A percentile compares a stretch with the other conserved stretches of the same genome.
phyloP scores from a whole-genome alignment of 1,284 basidiomycete species.

The Trametes sp. region DNA sequence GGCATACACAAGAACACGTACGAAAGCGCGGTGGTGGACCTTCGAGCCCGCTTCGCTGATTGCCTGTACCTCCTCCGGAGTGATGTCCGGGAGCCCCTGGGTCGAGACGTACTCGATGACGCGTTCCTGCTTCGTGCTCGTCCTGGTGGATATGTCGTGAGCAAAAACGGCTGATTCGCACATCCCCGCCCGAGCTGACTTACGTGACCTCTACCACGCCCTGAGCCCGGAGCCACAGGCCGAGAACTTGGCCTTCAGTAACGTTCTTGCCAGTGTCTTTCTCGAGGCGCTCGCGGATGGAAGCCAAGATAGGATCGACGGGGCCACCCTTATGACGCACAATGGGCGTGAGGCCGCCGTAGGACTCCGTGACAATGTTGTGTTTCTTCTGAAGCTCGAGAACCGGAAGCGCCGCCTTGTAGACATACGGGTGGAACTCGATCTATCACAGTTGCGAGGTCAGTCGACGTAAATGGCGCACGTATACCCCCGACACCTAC shows the following conservation, averaged over 20 bases:
- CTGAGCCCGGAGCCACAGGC: slow-evolving; percentile 46
- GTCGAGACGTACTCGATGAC: slow-evolving; percentile 73
- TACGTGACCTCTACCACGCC: slow-evolving; percentile 63
- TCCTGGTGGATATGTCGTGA: slow-evolving; percentile 49
- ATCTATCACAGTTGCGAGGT: slow-evolving; percentile 52
- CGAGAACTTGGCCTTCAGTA: slow-evolving; percentile 45
- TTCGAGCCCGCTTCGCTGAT: slow-evolving; percentile 71
- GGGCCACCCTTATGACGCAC: slow-evolving; percentile 64
- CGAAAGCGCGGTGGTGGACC: slow-evolving; percentile 62
- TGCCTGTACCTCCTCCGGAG: slow-evolving; percentile 62
- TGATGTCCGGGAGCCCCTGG: slow-evolving; percentile 62
- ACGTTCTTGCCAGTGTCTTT: slow-evolving; percentile 44
- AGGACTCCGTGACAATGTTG: slow-evolving; percentile 73
- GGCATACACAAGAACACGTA: slow-evolving; percentile 34
- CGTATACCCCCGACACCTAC: slow-evolving; percentile 44
- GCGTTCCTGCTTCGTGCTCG: slow-evolving; percentile 73
- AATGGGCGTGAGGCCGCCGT: slow-evolving; percentile 70
- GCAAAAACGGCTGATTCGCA: background rate
- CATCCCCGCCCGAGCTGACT: slow-evolving; percentile 34
- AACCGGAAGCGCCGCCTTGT: slow-evolving; percentile 62
- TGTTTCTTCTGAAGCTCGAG: slow-evolving; percentile 63
- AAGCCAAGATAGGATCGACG: slow-evolving; percentile 49
- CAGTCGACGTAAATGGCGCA: background rate
- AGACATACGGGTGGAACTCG: slow-evolving; percentile 84
- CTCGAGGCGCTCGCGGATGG: slow-evolving; percentile 31